Evolutionary conservation across 805 yeast species (phyloP), one percentile per base, ranked within the genome.

Genomic region (Debaryomyces hansenii): DNA sequence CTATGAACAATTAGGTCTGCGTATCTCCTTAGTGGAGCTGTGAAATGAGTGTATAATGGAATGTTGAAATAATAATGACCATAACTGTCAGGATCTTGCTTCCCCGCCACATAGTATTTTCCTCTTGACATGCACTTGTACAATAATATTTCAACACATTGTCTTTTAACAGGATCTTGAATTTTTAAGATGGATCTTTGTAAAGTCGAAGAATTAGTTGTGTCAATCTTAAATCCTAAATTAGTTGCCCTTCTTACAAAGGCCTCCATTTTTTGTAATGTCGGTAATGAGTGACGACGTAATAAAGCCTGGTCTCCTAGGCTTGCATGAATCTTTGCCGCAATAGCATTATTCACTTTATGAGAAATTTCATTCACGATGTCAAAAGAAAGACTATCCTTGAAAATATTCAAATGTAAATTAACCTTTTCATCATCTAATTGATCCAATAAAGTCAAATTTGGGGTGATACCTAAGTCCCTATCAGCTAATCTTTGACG

Each of bases 1-100:
- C 97, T 82, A 61, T 94, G 99, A 34, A 89, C 98, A 54, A 91
- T 80, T 42, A 89, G 76, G 64, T 94, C 99, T 1, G 96, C 90
- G 64, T 91, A 94, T 58, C 99, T 79, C 63, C 96, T 80, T 61
- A 90, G 72, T 12, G 99, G 98, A 1, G 96, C 81, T n/a, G 88
- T 86, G 72, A 91, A 91, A 66, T 92, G 97, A 0, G 98, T 89
- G 64, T 89, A 94, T 37, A 90, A 72, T 24, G 97, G 96, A 47
- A 87, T 64, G 53, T 90, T 90, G 62, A 85, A 80, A 60, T 87
- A 79, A 66, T 87, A 94, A 59, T 92, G 96, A 9, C 84, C 85
- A 60, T 78, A 81, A 49, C 78, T 82, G 53, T 85, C 92, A 2
- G 88, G 82, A 54, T 90, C 96, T 42, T 84, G 85, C 60, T 84